Evolutionary conservation across 257 asterid genomes (phyloP).

Genomic region (Solanum medicagineum): DNA sequence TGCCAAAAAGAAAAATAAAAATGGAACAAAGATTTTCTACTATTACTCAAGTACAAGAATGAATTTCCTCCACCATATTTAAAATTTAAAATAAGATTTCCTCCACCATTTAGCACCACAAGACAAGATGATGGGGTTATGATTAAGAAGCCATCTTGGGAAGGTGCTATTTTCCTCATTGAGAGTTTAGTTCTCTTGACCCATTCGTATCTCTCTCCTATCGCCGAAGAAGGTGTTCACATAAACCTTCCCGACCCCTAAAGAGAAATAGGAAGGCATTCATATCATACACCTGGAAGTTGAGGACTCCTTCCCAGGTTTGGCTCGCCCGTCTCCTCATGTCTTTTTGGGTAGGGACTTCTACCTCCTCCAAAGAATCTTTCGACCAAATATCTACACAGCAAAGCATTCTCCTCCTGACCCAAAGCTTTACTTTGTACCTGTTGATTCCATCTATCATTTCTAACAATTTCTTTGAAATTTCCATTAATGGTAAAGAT

Average conservation of each 20-base stretch:
- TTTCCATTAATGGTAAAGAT: too few relatives aligned
- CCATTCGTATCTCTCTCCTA: background rate
- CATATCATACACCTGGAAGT: background rate
- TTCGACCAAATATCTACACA: background rate
- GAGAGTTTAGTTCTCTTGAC: background rate
- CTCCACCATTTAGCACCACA: too few relatives aligned
- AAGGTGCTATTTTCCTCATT: background rate
- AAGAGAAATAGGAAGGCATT: background rate
- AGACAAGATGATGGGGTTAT: too few relatives aligned
- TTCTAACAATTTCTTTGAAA: too few relatives aligned
- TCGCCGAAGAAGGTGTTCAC: too few relatives aligned
- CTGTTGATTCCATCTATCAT: background rate
- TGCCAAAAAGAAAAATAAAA: background rate
- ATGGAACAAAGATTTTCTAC: background rate
- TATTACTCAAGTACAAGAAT: background rate
- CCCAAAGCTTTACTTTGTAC: background rate
- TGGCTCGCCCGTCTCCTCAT: background rate
- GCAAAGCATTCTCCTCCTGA: background rate
- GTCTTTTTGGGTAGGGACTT: background rate
- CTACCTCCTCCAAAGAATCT: background rate
- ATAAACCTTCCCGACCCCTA: too few relatives aligned
- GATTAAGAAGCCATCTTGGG: too few relatives aligned
- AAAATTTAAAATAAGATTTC: too few relatives aligned
- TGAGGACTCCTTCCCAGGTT: background rate
- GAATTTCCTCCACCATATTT: background rate